Conservation (phyloP, 139 green algal species). For the Haematococcus lacustris region DNA sequence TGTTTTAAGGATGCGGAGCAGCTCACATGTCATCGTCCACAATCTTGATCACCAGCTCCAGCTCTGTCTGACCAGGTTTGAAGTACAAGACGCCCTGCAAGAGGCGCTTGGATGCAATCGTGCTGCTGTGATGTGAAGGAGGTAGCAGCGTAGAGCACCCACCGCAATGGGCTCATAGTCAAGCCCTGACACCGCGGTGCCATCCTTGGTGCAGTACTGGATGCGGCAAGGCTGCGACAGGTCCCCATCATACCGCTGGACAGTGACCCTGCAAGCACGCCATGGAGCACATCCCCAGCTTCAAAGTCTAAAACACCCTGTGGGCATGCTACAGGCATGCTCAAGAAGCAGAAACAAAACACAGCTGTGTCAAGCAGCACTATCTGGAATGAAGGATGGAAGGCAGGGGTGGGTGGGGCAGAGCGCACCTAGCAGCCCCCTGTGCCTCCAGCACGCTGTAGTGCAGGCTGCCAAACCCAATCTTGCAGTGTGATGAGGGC, state of each 20-base stretch:
- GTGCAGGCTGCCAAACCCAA: background rate
- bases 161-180: slow-evolving; percentile 14
- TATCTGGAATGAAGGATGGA: background rate
- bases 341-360: background rate
- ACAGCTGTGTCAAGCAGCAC: background rate
- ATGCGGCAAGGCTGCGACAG: background rate
- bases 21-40: slow-evolving; percentile 25
- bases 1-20: background rate
- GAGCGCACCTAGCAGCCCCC: background rate
- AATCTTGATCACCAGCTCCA: slow-evolving; percentile 19
- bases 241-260: background rate
- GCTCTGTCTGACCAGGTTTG: slow-evolving; percentile 1
- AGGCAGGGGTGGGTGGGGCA: background rate
- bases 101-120: background rate
- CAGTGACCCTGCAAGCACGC: background rate
- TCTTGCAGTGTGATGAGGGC: too few relatives aligned
- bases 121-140: background rate
- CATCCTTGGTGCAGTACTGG: slow-evolving; percentile 12
- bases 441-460: background rate
- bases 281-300: background rate
- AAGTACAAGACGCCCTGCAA: slow-evolving; percentile 14
- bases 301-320: background rate
- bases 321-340: background rate
- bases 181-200: slow-evolving; percentile 15
- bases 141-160: background rate